Base-by-base conservation (phyloP, 2,329 filamentous ascomycete species). In the Coniochaeta pulveracea region DNA sequence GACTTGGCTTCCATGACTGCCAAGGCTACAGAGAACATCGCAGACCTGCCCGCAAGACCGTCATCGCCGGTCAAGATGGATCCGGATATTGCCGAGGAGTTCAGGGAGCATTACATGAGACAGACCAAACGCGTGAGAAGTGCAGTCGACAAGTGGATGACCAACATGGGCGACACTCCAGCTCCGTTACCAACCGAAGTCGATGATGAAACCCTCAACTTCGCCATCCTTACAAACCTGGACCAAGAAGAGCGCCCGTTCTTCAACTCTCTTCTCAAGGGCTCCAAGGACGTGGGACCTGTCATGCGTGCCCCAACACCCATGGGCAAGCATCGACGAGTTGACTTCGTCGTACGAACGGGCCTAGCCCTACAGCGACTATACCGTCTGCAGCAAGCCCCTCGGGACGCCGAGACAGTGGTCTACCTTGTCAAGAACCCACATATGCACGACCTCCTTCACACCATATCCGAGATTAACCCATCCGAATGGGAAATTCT, bases 401-500 rank as follows among this genome's bases (percentile, higher is more conserved):
- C 89, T 1, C 78, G 89, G 29, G 85, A 94, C 47, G 83, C 86
- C 12, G 86, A 95, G 53, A 77, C 79, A 5, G 84, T 83, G 10
- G 77, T 91, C 44, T 95, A 85, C 51, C 72, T 96, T 30, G 71
- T 95, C 41, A 85, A 81, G 52, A 81, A 95, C 52, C 77, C 79
- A 0, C 66, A 73, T 10, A 74, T 91, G 31, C 89, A 96, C 53
- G 81, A 91, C 48, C 76, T 94, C 19, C 73, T 96, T 3, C 78
- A 85, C 25, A 94, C 89, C 0, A 69, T 95, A 32, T 79, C 83
- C 22, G 85, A 88, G 34, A 91, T 96, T 45, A 91, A 81, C 50
- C 73, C 78, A 29, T 82, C 84, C n/a, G 89, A 96, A 56, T 96
- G 89, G 89, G 89, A 95, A 41, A 93, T 96, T 35, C 67, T 96